Evolutionary conservation across 148 eudicot species (phyloP).

Genomic region (Pouteria glomerata): DNA sequence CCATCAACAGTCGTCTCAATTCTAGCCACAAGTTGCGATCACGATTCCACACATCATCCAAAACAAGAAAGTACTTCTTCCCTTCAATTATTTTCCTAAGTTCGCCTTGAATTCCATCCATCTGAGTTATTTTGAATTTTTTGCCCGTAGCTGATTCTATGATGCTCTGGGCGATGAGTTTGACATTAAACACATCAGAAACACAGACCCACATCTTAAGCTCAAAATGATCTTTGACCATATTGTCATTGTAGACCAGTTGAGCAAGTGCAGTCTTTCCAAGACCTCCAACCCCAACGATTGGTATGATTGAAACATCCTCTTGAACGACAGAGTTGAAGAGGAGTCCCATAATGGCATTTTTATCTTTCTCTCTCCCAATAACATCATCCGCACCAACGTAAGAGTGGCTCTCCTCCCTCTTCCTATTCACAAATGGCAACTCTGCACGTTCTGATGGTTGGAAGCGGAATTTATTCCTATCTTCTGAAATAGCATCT

Average conservation of each 20-base stretch:
- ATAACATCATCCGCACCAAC: not conserved
- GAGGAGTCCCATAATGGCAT: not conserved
- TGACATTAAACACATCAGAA: constrained; percentile 7
- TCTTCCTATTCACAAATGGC: not conserved
- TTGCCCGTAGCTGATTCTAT: not conserved
- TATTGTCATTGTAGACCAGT: not conserved
- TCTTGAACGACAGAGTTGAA: no score
- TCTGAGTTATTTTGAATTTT: not conserved
- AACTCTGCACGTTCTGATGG: not conserved
- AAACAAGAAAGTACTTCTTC: constrained; percentile 5
- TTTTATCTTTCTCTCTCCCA: not conserved
- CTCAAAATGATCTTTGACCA: constrained; percentile 3
- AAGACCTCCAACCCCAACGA: no score
- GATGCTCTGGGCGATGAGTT: not conserved
- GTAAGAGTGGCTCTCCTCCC: not conserved
- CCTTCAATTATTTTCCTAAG: not conserved
- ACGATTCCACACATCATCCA: constrained; percentile 6
- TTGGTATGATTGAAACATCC: no score
- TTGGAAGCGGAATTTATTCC: not conserved
- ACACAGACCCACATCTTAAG: constrained; percentile 10
- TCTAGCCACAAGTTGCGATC: not conserved
- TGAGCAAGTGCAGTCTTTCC: not conserved
- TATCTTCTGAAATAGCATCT: not conserved
- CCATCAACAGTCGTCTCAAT: not conserved
- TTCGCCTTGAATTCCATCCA: not conserved